Evolutionary conservation across 371 early-diverging fungal species (phyloP).

Genomic region (Batkoa obscura): DNA sequence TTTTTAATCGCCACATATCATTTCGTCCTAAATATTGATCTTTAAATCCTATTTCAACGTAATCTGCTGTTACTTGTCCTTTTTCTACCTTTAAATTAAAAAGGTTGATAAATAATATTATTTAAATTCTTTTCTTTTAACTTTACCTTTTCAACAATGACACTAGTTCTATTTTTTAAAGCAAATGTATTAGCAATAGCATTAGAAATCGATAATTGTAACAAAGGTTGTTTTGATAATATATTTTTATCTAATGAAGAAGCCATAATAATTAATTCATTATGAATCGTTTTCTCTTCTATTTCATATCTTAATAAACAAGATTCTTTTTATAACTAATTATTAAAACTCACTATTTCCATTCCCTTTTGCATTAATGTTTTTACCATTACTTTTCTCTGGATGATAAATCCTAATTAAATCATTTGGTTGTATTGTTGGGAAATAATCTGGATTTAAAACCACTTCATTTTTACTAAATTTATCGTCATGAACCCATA

Average conservation of each 20-base stretch:
- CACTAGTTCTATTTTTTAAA: constrained; percentile 34
- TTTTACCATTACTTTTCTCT: not conserved
- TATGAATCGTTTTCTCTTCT: constrained; percentile 9
- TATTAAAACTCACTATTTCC: no score
- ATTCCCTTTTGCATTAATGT: no score
- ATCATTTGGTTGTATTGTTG: constrained; percentile 52
- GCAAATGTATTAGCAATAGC: constrained; percentile 30
- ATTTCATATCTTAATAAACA: no score
- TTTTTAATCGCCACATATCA: constrained; percentile 86
- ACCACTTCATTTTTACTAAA: constrained; percentile 56
- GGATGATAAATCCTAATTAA: constrained; percentile 43
- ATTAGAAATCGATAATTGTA: constrained; percentile 22
- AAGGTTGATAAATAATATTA: constrained; percentile 1
- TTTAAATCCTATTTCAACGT: constrained; percentile 68
- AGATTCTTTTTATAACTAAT: no score
- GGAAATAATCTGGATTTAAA: constrained; percentile 63
- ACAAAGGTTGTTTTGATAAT: constrained; percentile 4
- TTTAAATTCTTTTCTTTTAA: constrained; percentile 9
- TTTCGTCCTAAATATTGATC: constrained; percentile 84
- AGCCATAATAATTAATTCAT: constrained; percentile 12
- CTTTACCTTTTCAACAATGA: constrained; percentile 36
- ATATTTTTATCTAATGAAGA: not conserved
- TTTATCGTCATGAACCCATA: constrained; percentile 39
- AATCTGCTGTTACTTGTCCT: constrained; percentile 39
- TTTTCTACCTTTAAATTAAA: constrained; percentile 33